Evolutionary conservation across 441 rosid species (phyloP).

Genomic region (Jatropha podagrica): DNA sequence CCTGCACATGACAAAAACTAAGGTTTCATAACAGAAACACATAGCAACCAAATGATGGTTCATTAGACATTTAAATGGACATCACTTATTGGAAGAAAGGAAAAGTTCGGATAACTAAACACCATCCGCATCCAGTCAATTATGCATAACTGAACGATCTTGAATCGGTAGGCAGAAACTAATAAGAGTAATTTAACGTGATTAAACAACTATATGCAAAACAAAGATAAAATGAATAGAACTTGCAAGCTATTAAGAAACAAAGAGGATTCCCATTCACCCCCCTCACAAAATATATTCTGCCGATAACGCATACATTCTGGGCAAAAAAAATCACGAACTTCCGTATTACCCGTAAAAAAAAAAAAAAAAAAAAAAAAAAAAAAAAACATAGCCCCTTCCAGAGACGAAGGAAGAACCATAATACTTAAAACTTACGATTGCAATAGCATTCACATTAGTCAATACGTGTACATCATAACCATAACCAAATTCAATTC

Average conservation of each 20-base stretch:
- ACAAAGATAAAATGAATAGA: no score
- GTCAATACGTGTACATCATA: not conserved
- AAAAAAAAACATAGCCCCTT: not conserved
- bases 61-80: not conserved
- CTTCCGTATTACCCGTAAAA: no score
- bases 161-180: not conserved
- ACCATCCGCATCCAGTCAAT: not conserved
- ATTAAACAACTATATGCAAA: not conserved
- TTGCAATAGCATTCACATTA: not conserved
- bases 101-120: not conserved
- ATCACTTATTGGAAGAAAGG: not conserved
- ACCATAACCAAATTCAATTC: not conserved
- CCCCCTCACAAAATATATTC: no score
- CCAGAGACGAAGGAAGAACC: not conserved
- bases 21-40: conserved; percentile 9
- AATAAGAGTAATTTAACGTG: not conserved
- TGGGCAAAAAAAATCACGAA: no score
- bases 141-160: not conserved
- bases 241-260: no score
- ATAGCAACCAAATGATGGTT: not conserved
- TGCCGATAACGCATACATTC: no score
- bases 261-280: no score
- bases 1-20: conserved; percentile 32
- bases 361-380: not conserved
- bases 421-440: not conserved